A percentile compares a stretch with the other conserved stretches of the same genome.
Evolutionary conservation across 345 rosid species (phyloP).

Genomic region (Triadica sebifera): DNA sequence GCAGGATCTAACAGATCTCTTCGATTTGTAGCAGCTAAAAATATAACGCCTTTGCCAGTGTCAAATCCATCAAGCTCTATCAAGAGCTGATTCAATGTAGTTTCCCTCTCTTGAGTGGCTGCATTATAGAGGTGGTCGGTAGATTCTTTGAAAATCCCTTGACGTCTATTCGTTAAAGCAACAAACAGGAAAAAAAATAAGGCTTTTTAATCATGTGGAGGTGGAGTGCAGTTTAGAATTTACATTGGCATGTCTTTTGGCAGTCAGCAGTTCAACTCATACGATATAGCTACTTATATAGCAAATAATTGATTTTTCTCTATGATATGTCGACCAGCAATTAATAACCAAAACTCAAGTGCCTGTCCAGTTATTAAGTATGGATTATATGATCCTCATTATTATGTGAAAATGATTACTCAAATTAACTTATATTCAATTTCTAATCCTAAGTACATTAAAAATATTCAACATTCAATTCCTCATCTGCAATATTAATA

Average conservation of each 20-base stretch:
- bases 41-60: constrained; percentile 96
- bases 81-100: constrained; percentile 88
- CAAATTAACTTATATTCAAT: not conserved
- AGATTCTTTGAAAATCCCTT: constrained; percentile 79
- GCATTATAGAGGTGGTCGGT: constrained; percentile 83
- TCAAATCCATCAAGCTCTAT: constrained; percentile 99
- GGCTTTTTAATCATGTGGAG: not conserved
- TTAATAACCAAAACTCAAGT: not conserved
- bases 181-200: constrained; percentile 13
- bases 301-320: not conserved
- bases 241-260: not conserved
- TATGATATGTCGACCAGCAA: not conserved
- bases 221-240: not conserved
- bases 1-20: constrained; percentile 93
- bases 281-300: not conserved
- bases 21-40: constrained; percentile 91
- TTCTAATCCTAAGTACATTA: not conserved
- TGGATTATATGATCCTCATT: not conserved
- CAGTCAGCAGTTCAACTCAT: not conserved
- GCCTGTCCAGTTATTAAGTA: not conserved
- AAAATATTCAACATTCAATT: not conserved
- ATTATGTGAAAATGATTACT: not conserved
- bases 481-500: not conserved
- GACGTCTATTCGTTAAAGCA: constrained; percentile 55
- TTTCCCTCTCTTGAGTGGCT: constrained; percentile 95